Evolutionary conservation across 306 rosid genomes (phyloP).

Genomic region (Biancaea sappan): DNA sequence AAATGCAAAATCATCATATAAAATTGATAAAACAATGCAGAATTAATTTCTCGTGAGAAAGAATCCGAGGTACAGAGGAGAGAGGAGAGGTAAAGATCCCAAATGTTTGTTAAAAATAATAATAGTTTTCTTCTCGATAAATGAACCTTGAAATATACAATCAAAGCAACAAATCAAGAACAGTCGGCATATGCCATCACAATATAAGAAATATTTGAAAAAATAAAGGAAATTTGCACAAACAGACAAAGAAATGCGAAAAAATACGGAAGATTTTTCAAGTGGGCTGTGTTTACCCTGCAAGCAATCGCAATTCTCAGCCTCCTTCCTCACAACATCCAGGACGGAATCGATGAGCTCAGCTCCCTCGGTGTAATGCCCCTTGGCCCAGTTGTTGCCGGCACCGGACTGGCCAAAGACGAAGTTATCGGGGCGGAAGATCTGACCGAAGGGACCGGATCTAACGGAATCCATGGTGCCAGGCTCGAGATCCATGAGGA

Average conservation of each 20-base stretch:
- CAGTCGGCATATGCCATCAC: not conserved
- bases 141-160: not conserved
- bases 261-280: too few species aligned
- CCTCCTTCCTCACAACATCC: conserved; percentile 54
- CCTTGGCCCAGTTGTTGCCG: conserved; percentile 55
- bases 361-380: conserved; percentile 54
- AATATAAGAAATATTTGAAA: not conserved
- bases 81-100: not conserved
- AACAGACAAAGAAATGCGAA: not conserved
- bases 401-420: conserved; percentile 57
- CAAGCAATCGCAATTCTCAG: conserved; percentile 54
- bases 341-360: conserved; percentile 53
- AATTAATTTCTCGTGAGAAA: too few species aligned
- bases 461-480: conserved; percentile 56
- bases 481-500: conserved; percentile 58
- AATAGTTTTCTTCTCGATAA: not conserved
- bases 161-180: not conserved
- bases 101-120: not conserved
- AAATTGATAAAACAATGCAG: not conserved
- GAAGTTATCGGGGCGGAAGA: conserved; percentile 53
- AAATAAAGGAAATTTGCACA: not conserved
- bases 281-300: conserved; percentile 20
- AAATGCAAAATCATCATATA: not conserved
- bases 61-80: not conserved
- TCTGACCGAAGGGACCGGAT: conserved; percentile 54